Evolutionary conservation across 225 moss, liverwort and hornwort species (phyloP), one percentile per base, ranked within the genome.

Genomic region (Neckera pumila): DNA sequence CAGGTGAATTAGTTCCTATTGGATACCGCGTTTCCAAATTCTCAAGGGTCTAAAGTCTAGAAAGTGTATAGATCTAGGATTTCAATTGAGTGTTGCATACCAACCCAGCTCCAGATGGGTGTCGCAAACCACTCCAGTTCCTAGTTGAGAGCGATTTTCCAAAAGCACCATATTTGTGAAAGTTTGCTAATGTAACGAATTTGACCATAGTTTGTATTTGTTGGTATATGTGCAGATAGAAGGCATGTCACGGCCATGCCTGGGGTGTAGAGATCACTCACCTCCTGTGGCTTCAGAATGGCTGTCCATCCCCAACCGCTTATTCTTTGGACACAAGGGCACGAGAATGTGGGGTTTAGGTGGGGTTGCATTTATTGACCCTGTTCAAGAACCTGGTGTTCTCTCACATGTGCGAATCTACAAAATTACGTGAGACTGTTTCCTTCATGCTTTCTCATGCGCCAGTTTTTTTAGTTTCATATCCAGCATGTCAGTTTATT

Each of bases 331-430:
- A 25, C 92, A 89, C 84, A 36, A 92, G 83, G 84, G 88, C 81
- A 92, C 91, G 34, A 40, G 34, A 69, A 92, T 82, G 79, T 96
- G 97, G 97, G 95, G 96, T 59, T 59, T 54, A 64, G 97, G 97
- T 91, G 97, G 97, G 79, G 97, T 95, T 91, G 97, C 97, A 5
- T 97, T 97, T 69, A 89, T 97, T 31, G 89, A 96, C 76, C 97
- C 95, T 79, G 43, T 93, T 79, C 82, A 92, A 57, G 92, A 95
- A 91, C 82, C 88, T 75, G 93, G 91, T 85, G 73, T 94, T 84
- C 42, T 66, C 33, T 93, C 95, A 86, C 85, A 95, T 31, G 58
- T 94, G 60, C 94, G 95, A 80, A 91, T 95, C 72, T 96, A 95
- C 86, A 97, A 96, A 92, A 95, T 97, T 60, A 95, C 95, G 97